Base-by-base conservation (phyloP, 768 basidiomycete genomes). In the Lactifluus echinatus region DNA sequence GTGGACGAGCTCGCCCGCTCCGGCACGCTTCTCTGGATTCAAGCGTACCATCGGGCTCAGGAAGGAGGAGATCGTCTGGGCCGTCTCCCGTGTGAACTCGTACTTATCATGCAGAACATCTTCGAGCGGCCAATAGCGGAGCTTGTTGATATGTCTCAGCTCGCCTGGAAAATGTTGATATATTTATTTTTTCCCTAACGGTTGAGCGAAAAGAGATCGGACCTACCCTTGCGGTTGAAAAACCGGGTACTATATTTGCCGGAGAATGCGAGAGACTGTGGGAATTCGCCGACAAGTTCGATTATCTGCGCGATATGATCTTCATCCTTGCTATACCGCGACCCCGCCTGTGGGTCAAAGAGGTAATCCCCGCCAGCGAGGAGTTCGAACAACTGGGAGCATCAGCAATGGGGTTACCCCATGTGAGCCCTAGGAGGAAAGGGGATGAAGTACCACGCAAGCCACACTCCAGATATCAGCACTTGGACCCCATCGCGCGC, bases 281-380 rank as follows among this genome's bases (percentile, higher is more conserved):
- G 92, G 40, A 95, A 79, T 63, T 96, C 92, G 43, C 94, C 95
- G 67, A 97, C 76, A 11, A 98, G 79, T 73, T 99, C 95, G 70
- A 97, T 91, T 62, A 98, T 91, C 74, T 99, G 96, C 3, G 96
- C 95, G 59, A 98, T 91, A 67, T 99, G 94, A 67, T 93, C 89
- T 69, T 94, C 93, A 71, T 95, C 92, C 70, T 98, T 98, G 74
- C 86, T 90, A 68, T 96, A 97, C 40, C 93, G 84, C 47, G 90
- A 85, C 2, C 95, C 95, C 1, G 90, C 89, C 21, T 93, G 93
- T 0, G 95, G 95, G 68, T 98, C 96, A 68, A 99, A 99, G 36
- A 99, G 81, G 72, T 98, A 99, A 70, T 98, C 95, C 21, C 96
- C 95, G 19, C 95, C 95, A 0, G 89, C 92, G 62, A 98, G 82